phyloP scores from a whole-genome alignment of 2,329 filamentous ascomycete species.

The Fusarium oligoseptatum region DNA sequence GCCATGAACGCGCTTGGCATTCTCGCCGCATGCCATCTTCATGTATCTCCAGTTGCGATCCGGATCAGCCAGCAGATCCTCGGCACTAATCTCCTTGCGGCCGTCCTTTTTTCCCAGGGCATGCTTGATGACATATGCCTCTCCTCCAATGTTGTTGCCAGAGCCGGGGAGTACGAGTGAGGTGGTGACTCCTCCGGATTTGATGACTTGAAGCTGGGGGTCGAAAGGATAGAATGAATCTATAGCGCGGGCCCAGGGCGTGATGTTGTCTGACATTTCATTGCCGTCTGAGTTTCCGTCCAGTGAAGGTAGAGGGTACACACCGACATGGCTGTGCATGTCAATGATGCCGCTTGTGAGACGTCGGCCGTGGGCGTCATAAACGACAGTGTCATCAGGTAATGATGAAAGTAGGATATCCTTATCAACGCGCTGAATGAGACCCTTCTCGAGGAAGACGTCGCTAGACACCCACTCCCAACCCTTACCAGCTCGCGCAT shows the following conservation, averaged over 20 bases:
- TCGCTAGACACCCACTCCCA: constrained; percentile 73
- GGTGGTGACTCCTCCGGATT: constrained; percentile 79
- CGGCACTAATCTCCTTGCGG: constrained; percentile 72
- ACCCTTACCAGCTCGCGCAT: constrained; percentile 69
- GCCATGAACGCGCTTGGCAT: constrained; percentile 74
- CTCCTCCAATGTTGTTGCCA: constrained; percentile 80
- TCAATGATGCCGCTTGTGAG: constrained; percentile 78
- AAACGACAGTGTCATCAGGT: constrained; percentile 63
- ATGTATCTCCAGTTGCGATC: constrained; percentile 77
- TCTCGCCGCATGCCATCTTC: constrained; percentile 83
- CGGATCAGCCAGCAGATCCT: constrained; percentile 75
- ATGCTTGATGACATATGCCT: constrained; percentile 78
- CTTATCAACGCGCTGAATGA: constrained; percentile 67
- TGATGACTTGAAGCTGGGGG: constrained; percentile 76
- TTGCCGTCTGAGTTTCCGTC: constrained; percentile 71
- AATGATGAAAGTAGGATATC: constrained; percentile 59
- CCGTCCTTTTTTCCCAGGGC: constrained; percentile 72
- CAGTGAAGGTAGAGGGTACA: constrained; percentile 68
- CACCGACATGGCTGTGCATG: constrained; percentile 78
- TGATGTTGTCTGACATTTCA: constrained; percentile 73
- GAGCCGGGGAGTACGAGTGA: constrained; percentile 76
- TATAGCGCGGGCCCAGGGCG: constrained; percentile 76
- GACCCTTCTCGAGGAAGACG: constrained; percentile 70
- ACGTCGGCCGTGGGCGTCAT: constrained; percentile 70
- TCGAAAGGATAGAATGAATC: constrained; percentile 75